Conservation (phyloP, 305 asterid species). For the Coffea humblotiana region DNA sequence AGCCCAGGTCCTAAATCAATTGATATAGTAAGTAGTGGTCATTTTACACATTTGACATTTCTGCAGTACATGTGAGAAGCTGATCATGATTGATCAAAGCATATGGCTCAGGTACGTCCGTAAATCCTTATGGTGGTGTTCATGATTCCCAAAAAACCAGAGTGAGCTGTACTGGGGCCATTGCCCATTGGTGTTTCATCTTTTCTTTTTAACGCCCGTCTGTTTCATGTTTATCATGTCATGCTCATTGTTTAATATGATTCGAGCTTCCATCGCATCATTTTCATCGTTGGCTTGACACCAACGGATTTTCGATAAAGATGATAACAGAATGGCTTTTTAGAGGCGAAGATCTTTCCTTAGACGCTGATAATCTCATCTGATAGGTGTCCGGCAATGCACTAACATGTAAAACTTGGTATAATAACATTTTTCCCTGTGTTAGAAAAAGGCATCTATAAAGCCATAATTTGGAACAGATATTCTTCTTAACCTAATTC, state of each 20-base stretch:
- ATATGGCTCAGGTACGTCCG: slow-evolving; percentile 31
- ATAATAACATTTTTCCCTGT: too few relatives aligned
- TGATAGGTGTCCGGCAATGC: not conserved
- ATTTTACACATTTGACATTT: not conserved
- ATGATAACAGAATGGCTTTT: not conserved
- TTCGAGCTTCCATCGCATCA: slow-evolving; percentile 3
- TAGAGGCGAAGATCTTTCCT: not conserved
- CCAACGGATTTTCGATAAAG: not conserved
- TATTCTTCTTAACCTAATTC: not conserved
- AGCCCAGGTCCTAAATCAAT: not conserved
- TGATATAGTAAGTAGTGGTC: not conserved
- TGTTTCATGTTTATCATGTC: not conserved
- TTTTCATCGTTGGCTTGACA: slow-evolving; percentile 6
- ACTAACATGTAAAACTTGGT: not conserved
- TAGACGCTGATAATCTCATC: not conserved
- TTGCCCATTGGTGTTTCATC: not conserved
- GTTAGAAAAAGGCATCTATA: too few relatives aligned
- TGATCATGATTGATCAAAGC: slow-evolving; percentile 3
- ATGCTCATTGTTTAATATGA: not conserved
- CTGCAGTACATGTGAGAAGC: slow-evolving; percentile 2
- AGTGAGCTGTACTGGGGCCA: slow-evolving; percentile 27
- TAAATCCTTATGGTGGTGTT: slow-evolving; percentile 11
- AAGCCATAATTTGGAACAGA: too few relatives aligned
- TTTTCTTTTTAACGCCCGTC: not conserved
- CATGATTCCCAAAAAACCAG: not conserved